These are phyloP conservation scores for Aspergillus carbonarius DNA, from an alignment of 2,329 filamentous ascomycete genomes.

Conservation along the genomic window DNA sequence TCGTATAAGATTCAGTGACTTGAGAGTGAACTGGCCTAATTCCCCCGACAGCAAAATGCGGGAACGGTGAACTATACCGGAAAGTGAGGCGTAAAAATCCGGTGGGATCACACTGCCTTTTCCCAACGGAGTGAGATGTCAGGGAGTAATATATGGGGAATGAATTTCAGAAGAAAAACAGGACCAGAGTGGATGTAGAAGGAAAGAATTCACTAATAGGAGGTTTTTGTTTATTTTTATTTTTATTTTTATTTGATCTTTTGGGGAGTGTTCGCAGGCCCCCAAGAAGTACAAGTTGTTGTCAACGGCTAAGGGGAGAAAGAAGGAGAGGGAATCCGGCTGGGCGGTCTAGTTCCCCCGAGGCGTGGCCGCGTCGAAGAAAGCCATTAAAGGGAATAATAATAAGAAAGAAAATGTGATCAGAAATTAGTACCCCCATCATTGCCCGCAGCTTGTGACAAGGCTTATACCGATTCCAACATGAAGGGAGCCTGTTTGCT, in stretches of 20 bases:
- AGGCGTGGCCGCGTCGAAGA: neutral
- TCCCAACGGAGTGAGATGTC: conserved; percentile 10
- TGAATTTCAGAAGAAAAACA: neutral
- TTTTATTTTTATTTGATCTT: too few relatives aligned
- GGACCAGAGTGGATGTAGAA: neutral
- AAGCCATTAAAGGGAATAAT: neutral
- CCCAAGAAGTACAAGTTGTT: neutral
- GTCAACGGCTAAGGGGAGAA: conserved; percentile 2
- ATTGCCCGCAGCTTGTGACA: conserved; percentile 19
- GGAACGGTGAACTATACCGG: conserved; percentile 28
- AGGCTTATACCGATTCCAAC: conserved; percentile 22
- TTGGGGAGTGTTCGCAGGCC: neutral
- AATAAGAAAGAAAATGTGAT: conserved; percentile 3
- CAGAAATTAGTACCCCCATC: neutral
- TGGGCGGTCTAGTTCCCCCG: neutral
- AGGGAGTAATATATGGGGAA: neutral
- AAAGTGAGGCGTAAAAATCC: conserved; percentile 24
- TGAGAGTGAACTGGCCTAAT: conserved; percentile 12
- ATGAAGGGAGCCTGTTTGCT: conserved; percentile 13
- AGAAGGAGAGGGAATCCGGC: conserved; percentile 1
- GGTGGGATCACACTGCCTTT: conserved; percentile 15
- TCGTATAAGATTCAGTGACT: neutral
- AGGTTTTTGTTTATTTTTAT: conserved; percentile 5
- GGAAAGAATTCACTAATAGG: conserved; percentile 8
- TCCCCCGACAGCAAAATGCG: conserved; percentile 8